Evolutionary conservation across 2,329 filamentous ascomycete genomes (phyloP), one percentile per base, ranked within the genome.

Genomic region (Aureobasidium pullulans): DNA sequence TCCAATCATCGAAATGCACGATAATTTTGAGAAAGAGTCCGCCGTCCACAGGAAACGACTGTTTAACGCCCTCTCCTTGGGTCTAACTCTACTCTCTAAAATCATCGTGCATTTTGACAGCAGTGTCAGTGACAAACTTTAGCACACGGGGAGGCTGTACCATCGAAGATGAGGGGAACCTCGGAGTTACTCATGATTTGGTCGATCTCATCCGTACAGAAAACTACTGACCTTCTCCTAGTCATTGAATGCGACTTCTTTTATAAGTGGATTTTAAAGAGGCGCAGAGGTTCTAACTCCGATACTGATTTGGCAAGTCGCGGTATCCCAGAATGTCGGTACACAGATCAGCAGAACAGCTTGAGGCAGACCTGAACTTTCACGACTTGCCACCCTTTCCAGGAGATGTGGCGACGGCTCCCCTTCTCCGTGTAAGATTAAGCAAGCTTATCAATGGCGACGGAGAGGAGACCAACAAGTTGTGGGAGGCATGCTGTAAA

Each of bases 351-450:
- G 36, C 49, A 53, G 49, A 53, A n/a, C 36, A 32, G 4, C 13
- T 15, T 28, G 10, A 32, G 3, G 2, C 15, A 10, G 54, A 57
- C 28, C 59, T 68, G 8, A 56, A 59, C 15, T 74, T 71, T 32
- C 44, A 66, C 2, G 61, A 67, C 40, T 69, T 76, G 19, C 76
- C 76, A 7, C 69, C 72, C 2, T 79, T 79, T 60, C 75, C 77
- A 4, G 61, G 69, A 36, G 68, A 71, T 57, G 66, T 76, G 3
- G 69, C 72, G 9, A 75, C 71, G 6, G 75, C 73, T 23, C 73
- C 73, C 9, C 66, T 77, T 1, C 66, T 74, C 5, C 71, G 71
- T 34, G 70, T 77, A 28, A 74, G 69, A 6, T 67, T 76, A 11
- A 44, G 64, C 6, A 73, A 72, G 56, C 67, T 77, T 5, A 62